Evolutionary conservation across 305 asterid genomes (phyloP).

Genomic region (Salvia sclarea): DNA sequence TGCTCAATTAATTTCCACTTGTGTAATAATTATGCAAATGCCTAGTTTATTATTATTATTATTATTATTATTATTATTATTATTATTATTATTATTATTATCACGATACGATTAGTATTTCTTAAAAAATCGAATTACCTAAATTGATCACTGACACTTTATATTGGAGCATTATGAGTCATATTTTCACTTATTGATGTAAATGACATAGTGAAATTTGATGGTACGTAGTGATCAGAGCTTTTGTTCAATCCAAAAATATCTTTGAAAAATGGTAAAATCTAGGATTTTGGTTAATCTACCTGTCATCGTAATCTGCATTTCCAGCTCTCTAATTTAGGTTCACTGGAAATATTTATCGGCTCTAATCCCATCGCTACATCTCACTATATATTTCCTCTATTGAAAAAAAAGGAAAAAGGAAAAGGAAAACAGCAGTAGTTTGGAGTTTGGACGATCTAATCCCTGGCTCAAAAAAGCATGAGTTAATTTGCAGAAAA

Average conservation of each 20-base stretch:
- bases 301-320: background rate
- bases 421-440: background rate
- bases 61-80: too few relatives aligned
- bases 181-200: too few relatives aligned
- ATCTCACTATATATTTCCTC: background rate
- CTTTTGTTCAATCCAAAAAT: background rate
- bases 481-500: background rate
- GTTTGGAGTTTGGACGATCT: background rate
- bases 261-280: background rate
- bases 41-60: background rate
- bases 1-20: background rate
- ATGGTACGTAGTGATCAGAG: too few relatives aligned
- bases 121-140: too few relatives aligned
- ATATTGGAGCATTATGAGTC: too few relatives aligned
- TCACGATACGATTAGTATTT: too few relatives aligned
- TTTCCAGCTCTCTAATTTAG: background rate
- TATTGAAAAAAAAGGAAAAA: too few relatives aligned
- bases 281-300: slow-evolving; percentile 4
- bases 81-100: too few relatives aligned
- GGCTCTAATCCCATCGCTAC: background rate
- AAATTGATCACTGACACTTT: too few relatives aligned
- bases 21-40: background rate
- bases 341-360: background rate
- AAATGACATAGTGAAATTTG: background rate
- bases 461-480: background rate